Evolutionary conservation across 2,329 filamentous ascomycete genomes (phyloP).

Genomic region (Trichophyton benhamiae): DNA sequence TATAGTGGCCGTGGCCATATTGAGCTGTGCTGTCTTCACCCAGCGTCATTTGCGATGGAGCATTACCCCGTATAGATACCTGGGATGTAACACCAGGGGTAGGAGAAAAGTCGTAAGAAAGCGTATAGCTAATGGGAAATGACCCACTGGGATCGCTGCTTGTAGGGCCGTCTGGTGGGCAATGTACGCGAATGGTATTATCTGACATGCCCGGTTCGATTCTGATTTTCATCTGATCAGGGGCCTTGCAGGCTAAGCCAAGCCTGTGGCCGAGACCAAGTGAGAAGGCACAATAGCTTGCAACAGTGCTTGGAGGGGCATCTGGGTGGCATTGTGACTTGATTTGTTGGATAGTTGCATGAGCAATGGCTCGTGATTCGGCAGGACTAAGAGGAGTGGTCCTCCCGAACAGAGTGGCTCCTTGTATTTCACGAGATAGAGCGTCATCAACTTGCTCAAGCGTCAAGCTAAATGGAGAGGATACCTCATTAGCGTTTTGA

Average conservation of each 20-base stretch:
- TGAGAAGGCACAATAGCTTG: constrained; percentile 23
- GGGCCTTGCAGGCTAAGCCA: constrained; percentile 19
- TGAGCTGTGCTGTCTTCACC: not conserved
- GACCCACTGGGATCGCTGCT: not conserved
- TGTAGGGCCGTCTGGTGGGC: not conserved
- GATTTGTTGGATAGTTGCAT: constrained; percentile 22
- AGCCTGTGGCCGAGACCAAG: constrained; percentile 28
- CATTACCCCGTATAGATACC: not conserved
- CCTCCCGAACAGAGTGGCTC: constrained; percentile 21
- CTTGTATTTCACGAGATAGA: constrained; percentile 24
- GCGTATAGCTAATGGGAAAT: not conserved
- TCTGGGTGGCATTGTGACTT: constrained; percentile 20
- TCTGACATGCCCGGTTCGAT: constrained; percentile 11
- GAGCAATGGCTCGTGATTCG: constrained; percentile 24
- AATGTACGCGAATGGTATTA: not conserved
- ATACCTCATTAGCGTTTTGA: not conserved
- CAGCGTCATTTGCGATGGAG: not conserved
- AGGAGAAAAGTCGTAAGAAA: constrained; percentile 7
- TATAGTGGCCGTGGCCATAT: not conserved
- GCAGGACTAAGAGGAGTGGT: constrained; percentile 18
- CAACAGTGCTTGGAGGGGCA: constrained; percentile 16
- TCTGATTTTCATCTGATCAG: constrained; percentile 20
- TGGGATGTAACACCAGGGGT: not conserved
- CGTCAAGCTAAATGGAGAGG: constrained; percentile 13
- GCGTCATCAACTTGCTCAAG: constrained; percentile 23